Evolutionary conservation across 2,329 filamentous ascomycete species (phyloP).

Genomic region (Onygenales sp.): DNA sequence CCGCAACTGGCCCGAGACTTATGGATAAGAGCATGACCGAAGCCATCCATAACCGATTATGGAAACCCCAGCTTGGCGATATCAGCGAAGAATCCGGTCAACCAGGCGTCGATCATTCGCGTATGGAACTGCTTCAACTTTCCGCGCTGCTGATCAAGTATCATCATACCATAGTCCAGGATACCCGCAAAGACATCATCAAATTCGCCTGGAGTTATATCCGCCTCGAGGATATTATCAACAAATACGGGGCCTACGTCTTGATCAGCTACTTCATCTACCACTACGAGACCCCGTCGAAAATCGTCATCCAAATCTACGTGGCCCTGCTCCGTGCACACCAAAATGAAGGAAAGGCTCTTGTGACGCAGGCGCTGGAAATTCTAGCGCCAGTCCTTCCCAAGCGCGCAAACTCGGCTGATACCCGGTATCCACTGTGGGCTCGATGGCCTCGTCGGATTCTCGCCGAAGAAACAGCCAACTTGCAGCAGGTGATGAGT

Average conservation of each 20-base stretch:
- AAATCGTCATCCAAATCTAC: slow-evolving; percentile 94
- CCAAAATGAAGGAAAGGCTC: slow-evolving; percentile 82
- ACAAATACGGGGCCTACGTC: slow-evolving; percentile 96
- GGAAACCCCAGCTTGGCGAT: slow-evolving; percentile 80
- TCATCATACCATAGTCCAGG: slow-evolving; percentile 76
- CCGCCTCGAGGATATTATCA: slow-evolving; percentile 94
- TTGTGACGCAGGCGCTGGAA: slow-evolving; percentile 91
- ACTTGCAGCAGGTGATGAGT: slow-evolving; percentile 88
- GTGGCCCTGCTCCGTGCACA: slow-evolving; percentile 83
- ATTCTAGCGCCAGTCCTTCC: slow-evolving; percentile 90
- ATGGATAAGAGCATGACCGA: slow-evolving; percentile 85
- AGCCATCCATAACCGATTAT: slow-evolving; percentile 82
- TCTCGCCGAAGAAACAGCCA: slow-evolving; percentile 85
- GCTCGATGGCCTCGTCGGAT: slow-evolving; percentile 84
- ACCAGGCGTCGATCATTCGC: slow-evolving; percentile 83
- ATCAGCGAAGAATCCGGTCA: slow-evolving; percentile 73
- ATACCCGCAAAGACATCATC: slow-evolving; percentile 93
- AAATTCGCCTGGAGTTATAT: slow-evolving; percentile 99
- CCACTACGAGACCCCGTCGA: slow-evolving; percentile 89
- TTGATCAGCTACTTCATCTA: slow-evolving; percentile 97
- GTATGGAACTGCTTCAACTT: slow-evolving; percentile 91
- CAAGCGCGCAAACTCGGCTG: slow-evolving; percentile 58
- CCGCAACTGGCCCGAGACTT: slow-evolving; percentile 55
- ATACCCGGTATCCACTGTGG: slow-evolving; percentile 72
- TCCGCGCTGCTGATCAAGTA: slow-evolving; percentile 95